phyloP scores from a whole-genome alignment of 208 protist species.

The Crithidia brevicula region DNA sequence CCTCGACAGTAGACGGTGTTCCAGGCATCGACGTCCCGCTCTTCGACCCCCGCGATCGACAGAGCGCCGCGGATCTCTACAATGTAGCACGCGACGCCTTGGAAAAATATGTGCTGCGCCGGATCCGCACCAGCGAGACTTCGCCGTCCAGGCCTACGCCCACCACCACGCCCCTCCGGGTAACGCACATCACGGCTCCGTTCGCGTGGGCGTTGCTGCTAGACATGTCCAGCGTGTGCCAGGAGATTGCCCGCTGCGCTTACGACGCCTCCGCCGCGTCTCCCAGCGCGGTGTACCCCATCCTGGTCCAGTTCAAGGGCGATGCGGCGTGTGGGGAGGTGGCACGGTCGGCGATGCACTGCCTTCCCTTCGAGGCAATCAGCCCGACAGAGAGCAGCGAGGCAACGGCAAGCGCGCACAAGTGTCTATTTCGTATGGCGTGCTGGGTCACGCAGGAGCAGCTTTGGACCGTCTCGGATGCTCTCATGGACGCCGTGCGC shows the following conservation, averaged over 20 bases:
- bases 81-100: conserved; percentile 52
- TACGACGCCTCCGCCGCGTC: conserved; percentile 25
- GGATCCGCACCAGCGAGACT: conserved; percentile 35
- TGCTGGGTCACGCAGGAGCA: conserved; percentile 70
- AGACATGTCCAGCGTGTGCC: conserved; percentile 67
- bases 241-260: conserved; percentile 46
- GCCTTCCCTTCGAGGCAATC: conserved; percentile 86
- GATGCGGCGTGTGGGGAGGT: conserved; percentile 53
- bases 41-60: conserved; percentile 35
- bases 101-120: conserved; percentile 70
- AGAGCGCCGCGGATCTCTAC: conserved; percentile 51
- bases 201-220: conserved; percentile 75
- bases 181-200: conserved; percentile 40
- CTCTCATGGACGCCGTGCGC: conserved; percentile 58
- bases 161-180: conserved; percentile 8
- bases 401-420: conserved; percentile 1
- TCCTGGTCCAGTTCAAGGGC: conserved; percentile 74
- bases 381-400: conserved; percentile 7
- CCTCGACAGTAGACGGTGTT: neutral
- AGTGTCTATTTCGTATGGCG: conserved; percentile 46
- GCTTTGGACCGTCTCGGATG: conserved; percentile 62
- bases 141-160: neutral
- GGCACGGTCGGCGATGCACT: conserved; percentile 77
- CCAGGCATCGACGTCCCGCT: conserved; percentile 21
- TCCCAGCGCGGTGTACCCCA: conserved; percentile 24